Evolutionary conservation across 2,329 filamentous ascomycete species (phyloP).

Genomic region (Beauveria scarabaeidicola): DNA sequence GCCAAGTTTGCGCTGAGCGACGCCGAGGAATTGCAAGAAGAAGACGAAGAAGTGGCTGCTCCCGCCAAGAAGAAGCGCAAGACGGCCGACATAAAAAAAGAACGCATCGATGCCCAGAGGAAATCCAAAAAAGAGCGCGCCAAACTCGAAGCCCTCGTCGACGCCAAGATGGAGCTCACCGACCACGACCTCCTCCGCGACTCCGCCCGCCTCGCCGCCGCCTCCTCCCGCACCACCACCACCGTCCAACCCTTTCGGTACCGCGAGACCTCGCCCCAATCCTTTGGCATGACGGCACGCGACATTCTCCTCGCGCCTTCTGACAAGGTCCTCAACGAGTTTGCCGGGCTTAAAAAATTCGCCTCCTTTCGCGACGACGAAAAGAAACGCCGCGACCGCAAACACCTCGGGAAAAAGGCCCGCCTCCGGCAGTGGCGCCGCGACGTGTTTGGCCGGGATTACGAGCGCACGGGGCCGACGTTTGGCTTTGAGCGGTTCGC

Average conservation of each 20-base stretch:
- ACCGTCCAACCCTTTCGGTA: slow-evolving; percentile 61
- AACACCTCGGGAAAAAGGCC: slow-evolving; percentile 86
- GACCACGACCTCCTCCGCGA: slow-evolving; percentile 49
- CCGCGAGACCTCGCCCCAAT: slow-evolving; percentile 82
- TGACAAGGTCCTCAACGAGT: slow-evolving; percentile 80
- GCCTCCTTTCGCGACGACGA: slow-evolving; percentile 79
- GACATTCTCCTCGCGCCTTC: slow-evolving; percentile 87
- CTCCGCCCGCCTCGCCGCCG: slow-evolving; percentile 31
- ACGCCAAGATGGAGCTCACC: slow-evolving; percentile 69
- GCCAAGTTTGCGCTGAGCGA: slow-evolving; percentile 48
- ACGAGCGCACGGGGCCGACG: slow-evolving; percentile 46
- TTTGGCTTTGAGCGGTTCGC: slow-evolving; percentile 44
- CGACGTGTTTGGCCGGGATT: slow-evolving; percentile 54
- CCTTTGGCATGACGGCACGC: slow-evolving; percentile 79
- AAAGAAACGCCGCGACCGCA: slow-evolving; percentile 84
- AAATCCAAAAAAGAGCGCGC: slow-evolving; percentile 71
- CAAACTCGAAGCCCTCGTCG: slow-evolving; percentile 78
- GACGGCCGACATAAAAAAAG: slow-evolving; percentile 51
- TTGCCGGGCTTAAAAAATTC: slow-evolving; percentile 88
- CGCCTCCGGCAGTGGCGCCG: slow-evolving; percentile 77
- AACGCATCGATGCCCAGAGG: slow-evolving; percentile 52
- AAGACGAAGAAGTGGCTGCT: slow-evolving; percentile 31
- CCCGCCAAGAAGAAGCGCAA: slow-evolving; percentile 51
- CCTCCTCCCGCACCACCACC: background rate
- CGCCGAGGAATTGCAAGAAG: slow-evolving; percentile 29